Conservation (phyloP, 2,329 filamentous ascomycete genomes). For the Aureobasidium sp. region DNA sequence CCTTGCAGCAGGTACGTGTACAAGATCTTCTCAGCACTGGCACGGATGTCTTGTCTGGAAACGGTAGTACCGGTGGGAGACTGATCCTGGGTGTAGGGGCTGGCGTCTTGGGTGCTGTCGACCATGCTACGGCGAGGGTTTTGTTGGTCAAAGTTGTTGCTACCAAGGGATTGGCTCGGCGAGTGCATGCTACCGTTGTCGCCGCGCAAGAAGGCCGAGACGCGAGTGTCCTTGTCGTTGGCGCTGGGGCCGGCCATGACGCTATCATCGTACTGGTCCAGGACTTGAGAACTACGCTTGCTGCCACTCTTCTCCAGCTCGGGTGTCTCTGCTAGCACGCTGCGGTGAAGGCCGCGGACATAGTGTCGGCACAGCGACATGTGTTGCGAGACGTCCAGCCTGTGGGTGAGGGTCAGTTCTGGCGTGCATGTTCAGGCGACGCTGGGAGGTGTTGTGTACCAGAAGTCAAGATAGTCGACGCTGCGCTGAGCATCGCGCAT, state of each 20-base stretch:
- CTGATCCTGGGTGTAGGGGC: slow-evolving; percentile 13
- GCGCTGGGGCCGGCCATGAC: slow-evolving; percentile 28
- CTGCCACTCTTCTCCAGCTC: slow-evolving; percentile 74
- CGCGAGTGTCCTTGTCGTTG: slow-evolving; percentile 47
- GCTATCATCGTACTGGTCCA: slow-evolving; percentile 40
- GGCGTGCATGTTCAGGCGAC: neutral
- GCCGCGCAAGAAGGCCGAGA: slow-evolving; percentile 77
- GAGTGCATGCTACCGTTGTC: slow-evolving; percentile 39
- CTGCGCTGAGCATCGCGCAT: slow-evolving; percentile 98
- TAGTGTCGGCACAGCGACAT: slow-evolving; percentile 97
- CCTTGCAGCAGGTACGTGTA: slow-evolving; percentile 93
- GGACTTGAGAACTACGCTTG: slow-evolving; percentile 72
- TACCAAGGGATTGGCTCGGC: slow-evolving; percentile 39
- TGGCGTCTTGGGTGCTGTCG: slow-evolving; percentile 43
- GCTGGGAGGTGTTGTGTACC: slow-evolving; percentile 45
- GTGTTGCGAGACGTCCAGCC: slow-evolving; percentile 98
- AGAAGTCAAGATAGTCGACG: slow-evolving; percentile 97
- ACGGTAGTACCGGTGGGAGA: slow-evolving; percentile 68
- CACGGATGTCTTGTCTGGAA: slow-evolving; percentile 78
- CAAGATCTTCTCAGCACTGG: slow-evolving; percentile 95
- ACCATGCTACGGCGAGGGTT: slow-evolving; percentile 49
- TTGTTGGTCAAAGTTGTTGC: slow-evolving; percentile 39
- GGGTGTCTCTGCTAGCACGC: slow-evolving; percentile 85
- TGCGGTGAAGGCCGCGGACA: slow-evolving; percentile 87
- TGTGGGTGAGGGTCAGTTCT: slow-evolving; percentile 32